Conservation (phyloP, 345 rosid genomes). For the Mallotus nudiflorus region DNA sequence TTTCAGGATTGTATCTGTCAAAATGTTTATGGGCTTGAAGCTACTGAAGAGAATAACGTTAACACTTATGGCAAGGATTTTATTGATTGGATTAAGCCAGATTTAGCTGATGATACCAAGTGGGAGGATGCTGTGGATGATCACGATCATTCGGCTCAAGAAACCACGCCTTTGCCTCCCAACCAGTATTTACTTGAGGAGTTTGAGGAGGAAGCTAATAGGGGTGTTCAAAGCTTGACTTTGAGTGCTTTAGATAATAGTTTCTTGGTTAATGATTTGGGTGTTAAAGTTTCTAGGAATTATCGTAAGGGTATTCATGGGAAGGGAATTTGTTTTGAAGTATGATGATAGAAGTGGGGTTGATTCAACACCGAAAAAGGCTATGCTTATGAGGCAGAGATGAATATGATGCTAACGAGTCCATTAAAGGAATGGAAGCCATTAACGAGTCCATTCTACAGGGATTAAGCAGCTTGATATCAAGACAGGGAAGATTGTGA, state of each 20-base stretch:
- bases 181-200: slow-evolving; percentile 64
- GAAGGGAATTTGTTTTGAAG: slow-evolving; percentile 69
- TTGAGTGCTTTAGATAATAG: slow-evolving; percentile 90
- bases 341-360: slow-evolving; percentile 41
- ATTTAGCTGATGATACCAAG: slow-evolving; percentile 82
- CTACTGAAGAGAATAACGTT: slow-evolving; percentile 64
- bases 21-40: slow-evolving; percentile 67
- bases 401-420: slow-evolving; percentile 96
- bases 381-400: slow-evolving; percentile 92
- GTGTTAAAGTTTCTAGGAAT: slow-evolving; percentile 85
- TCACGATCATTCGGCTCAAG: slow-evolving; percentile 20
- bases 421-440: slow-evolving; percentile 76
- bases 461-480: slow-evolving; percentile 88
- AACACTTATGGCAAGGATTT: slow-evolving; percentile 90
- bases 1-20: slow-evolving; percentile 82
- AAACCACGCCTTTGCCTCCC: slow-evolving; percentile 28
- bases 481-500: slow-evolving; percentile 83
- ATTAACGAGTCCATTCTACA: slow-evolving; percentile 46
- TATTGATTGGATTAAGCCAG: slow-evolving; percentile 86
- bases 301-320: slow-evolving; percentile 70
- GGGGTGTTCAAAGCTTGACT: slow-evolving; percentile 89
- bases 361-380: slow-evolving; percentile 68
- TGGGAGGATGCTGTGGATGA: slow-evolving; percentile 88
- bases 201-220: slow-evolving; percentile 82
- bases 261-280: slow-evolving; percentile 81